These are phyloP conservation scores for Hemileccinum rubropunctum DNA, from an alignment of 768 basidiomycete species.

Conservation along the genomic window DNA sequence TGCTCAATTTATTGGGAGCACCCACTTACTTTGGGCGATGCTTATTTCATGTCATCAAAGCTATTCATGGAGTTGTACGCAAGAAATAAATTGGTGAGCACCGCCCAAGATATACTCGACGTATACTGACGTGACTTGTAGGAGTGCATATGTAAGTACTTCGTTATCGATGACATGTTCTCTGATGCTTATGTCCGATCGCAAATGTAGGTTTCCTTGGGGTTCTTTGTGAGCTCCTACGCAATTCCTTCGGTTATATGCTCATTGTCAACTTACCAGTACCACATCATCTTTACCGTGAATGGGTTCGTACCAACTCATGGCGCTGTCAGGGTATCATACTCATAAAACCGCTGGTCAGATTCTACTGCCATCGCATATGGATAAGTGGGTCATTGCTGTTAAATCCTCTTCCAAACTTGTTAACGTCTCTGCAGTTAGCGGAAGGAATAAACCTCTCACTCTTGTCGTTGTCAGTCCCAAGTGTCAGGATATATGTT, in stretches of 20 bases:
- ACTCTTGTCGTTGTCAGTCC: constrained; percentile 11
- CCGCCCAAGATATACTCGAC: background rate
- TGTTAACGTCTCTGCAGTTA: constrained; percentile 4
- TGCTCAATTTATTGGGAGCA: constrained; percentile 1
- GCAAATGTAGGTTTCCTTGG: background rate
- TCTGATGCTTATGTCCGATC: background rate
- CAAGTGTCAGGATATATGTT: background rate
- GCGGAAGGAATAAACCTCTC: constrained; percentile 12
- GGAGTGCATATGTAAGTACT: constrained; percentile 9
- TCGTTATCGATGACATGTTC: no score
- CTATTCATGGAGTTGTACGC: background rate
- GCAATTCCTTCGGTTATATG: background rate
- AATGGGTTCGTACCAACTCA: constrained; percentile 6
- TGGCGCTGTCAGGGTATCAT: no score
- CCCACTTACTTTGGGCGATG: background rate
- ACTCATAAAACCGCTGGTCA: background rate
- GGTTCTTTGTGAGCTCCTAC: background rate
- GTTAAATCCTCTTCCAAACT: background rate
- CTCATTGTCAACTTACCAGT: constrained; percentile 2
- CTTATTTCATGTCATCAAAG: constrained; percentile 3
- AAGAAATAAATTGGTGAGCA: constrained; percentile 2
- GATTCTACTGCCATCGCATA: constrained; percentile 15
- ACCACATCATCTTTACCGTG: background rate
- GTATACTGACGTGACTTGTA: background rate
- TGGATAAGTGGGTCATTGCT: constrained; percentile 11